Evolutionary conservation across 306 rosid genomes (phyloP), one percentile per base, ranked within the genome.

Genomic region (Spatholobus suberectus): DNA sequence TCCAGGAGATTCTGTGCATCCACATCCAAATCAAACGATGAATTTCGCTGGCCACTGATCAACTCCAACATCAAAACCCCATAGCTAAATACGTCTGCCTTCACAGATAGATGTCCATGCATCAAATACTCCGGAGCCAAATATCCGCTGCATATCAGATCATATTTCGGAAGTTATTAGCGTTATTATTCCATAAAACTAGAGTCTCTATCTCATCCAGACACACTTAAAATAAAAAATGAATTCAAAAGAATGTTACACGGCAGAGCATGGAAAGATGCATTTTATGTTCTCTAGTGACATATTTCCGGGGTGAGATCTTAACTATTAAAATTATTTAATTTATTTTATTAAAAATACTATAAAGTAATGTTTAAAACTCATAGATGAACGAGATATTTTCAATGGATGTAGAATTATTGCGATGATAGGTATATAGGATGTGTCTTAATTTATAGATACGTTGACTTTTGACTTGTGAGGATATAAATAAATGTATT

Each of bases 111-210:
- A 72, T 87, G 89, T 1, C 98, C 98, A 32, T 90, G 87, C 98
- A 95, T 92, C 40, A 93, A 82, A 73, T 95, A 95, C 76, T 95
- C 98, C 0, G 98, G 98, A 69, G 98, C 98, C 98, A 95, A 92
- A 78, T 95, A 93, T 0, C 98, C 98, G 40, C 98, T 95, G 85
- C 75, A 68, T 59, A n/a, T 70, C 61, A 21, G 11, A 44, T 61
- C 41, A 62, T 15, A 41, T 21, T 69, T 8, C 8, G 17, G 2
- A 15, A 80, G 2, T 29, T 67, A 15, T 44, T 46, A 43, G 26
- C 4, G 23, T 32, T 51, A 29, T 32, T 20, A 78, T 32, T 55
- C 2, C 3, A 32, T 11, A 32, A 52, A 18, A 73, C 9, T 10
- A 38, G 0, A 10, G 5, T 4, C n/a, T 38, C 4, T 40, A 40